phyloP scores from a whole-genome alignment of 768 basidiomycete species.

The Sistotremastrum suecicum region DNA sequence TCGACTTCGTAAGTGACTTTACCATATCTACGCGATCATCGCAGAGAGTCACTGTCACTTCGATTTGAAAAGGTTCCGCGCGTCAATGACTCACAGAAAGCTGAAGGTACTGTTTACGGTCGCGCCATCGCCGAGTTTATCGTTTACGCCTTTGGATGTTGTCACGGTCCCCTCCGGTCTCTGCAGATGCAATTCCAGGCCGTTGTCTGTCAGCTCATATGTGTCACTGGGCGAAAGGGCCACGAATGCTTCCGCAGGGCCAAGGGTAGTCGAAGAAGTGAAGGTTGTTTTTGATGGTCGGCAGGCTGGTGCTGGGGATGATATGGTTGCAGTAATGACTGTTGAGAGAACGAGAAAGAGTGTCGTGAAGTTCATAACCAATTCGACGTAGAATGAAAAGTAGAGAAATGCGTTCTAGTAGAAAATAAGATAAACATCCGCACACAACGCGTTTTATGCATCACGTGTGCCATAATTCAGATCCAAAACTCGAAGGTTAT shows the following conservation, averaged over 20 bases:
- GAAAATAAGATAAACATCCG: too few relatives aligned
- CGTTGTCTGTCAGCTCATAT: conserved; percentile 13
- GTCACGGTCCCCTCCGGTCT: conserved; percentile 20
- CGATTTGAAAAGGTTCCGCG: background rate
- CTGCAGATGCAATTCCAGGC: conserved; percentile 19
- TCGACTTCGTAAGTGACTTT: conserved; percentile 21
- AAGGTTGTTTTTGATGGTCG: too few relatives aligned
- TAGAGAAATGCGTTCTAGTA: too few relatives aligned
- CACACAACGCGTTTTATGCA: too few relatives aligned
- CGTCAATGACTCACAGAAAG: conserved; percentile 14
- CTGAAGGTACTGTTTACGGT: conserved; percentile 28
- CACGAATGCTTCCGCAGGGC: conserved; percentile 9
- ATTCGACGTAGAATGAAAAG: too few relatives aligned
- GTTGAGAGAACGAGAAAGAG: too few relatives aligned
- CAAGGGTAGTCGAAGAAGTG: too few relatives aligned
- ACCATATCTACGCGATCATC: conserved; percentile 16
- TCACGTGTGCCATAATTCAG: too few relatives aligned
- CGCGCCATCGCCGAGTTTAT: conserved; percentile 22
- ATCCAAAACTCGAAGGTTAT: too few relatives aligned
- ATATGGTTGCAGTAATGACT: too few relatives aligned
- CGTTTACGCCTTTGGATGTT: conserved; percentile 19
- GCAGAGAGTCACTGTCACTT: background rate
- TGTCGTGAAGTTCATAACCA: too few relatives aligned
- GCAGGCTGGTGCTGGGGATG: too few relatives aligned
- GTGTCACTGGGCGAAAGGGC: conserved; percentile 18